Evolutionary conservation across 257 asterid genomes (phyloP).

Genomic region (Rubia yunnanensis): DNA sequence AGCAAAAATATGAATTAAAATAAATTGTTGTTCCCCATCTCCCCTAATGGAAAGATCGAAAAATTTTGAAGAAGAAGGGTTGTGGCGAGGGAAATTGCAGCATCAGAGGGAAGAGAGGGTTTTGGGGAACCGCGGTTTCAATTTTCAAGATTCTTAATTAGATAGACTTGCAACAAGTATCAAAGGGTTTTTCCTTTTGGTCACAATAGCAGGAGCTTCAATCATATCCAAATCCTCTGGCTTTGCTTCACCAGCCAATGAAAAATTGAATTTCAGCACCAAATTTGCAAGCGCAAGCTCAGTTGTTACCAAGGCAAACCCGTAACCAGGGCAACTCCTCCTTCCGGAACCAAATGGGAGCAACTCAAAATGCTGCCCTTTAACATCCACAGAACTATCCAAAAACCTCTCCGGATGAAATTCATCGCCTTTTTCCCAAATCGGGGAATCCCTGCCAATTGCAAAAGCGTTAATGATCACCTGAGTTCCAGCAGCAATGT

Average conservation of each 20-base stretch:
- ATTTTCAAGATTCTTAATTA: background rate
- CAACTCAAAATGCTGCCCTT: constrained; percentile 27
- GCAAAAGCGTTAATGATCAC: constrained; percentile 44
- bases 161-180: background rate
- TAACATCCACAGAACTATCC: constrained; percentile 15
- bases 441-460: constrained; percentile 37
- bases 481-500: constrained; percentile 26
- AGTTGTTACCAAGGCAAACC: constrained; percentile 32
- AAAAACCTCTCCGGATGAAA: constrained; percentile 39
- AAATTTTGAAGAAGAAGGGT: too few relatives aligned
- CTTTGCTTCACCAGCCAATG: constrained; percentile 25
- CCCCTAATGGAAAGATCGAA: too few relatives aligned
- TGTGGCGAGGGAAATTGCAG: too few relatives aligned
- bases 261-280: constrained; percentile 31
- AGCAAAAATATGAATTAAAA: too few relatives aligned
- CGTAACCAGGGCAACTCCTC: constrained; percentile 41
- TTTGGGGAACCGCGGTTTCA: too few relatives aligned
- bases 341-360: constrained; percentile 43
- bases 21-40: too few relatives aligned
- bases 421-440: constrained; percentile 29
- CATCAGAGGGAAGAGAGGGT: too few relatives aligned
- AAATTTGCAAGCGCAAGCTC: constrained; percentile 44
- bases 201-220: background rate
- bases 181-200: background rate
- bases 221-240: constrained; percentile 26